Percentiles rank a stretch among this genome's conserved stretches.
These are phyloP conservation scores for Fusarium torreyae DNA, from an alignment of 2,329 filamentous ascomycete species.

Conservation along the genomic window DNA sequence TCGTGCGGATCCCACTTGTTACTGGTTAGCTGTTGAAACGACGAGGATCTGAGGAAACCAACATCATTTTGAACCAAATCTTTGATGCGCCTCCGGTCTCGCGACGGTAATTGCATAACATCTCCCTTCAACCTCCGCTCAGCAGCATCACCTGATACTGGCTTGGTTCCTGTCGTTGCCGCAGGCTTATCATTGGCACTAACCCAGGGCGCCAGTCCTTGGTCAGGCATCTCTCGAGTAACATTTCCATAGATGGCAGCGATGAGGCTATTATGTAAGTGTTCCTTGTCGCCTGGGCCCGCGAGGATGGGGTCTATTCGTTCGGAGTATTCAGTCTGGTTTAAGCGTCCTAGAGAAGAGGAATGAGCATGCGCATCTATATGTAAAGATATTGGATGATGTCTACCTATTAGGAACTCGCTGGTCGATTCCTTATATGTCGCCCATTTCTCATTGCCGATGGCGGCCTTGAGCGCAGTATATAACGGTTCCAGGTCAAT, in stretches of 20 bases:
- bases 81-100: constrained; percentile 77
- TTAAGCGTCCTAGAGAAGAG: constrained; percentile 68
- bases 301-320: constrained; percentile 73
- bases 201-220: constrained; percentile 78
- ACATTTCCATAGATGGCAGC: constrained; percentile 78
- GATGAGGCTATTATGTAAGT: constrained; percentile 78
- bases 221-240: constrained; percentile 77
- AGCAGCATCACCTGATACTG: constrained; percentile 74
- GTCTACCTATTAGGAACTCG: constrained; percentile 74
- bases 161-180: constrained; percentile 70
- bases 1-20: constrained; percentile 69
- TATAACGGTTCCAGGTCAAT: constrained; percentile 79
- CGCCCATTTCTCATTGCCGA: constrained; percentile 74
- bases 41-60: constrained; percentile 49
- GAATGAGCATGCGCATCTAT: constrained; percentile 49
- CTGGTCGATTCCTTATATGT: constrained; percentile 75
- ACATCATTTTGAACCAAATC: constrained; percentile 75
- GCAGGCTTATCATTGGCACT: constrained; percentile 79
- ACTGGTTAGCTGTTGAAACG: constrained; percentile 37
- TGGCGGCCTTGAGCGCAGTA: constrained; percentile 71
- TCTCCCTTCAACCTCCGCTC: constrained; percentile 77
- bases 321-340: constrained; percentile 72
- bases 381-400: constrained; percentile 4
- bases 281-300: constrained; percentile 72
- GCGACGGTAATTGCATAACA: constrained; percentile 78